These are phyloP conservation scores for Protomyces lactucae-debilis DNA, from an alignment of 1,139 yeast genomes.

Conservation along the genomic window DNA sequence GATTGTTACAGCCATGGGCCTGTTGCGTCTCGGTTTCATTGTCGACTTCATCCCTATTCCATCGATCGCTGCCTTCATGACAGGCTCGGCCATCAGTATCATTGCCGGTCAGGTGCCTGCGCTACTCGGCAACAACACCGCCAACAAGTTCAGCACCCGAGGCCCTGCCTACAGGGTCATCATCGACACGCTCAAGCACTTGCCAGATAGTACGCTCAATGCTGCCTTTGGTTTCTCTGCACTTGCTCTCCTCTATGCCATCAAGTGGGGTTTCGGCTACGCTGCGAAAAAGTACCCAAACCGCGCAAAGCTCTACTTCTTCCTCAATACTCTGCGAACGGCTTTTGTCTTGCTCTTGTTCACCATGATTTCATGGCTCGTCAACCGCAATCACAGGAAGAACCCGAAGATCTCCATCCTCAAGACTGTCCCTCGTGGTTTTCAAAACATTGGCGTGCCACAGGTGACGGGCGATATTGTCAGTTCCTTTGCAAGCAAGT, in stretches of 20 bases:
- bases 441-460: conserved; percentile 71
- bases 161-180: conserved; percentile 64
- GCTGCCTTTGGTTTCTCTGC: conserved; percentile 87
- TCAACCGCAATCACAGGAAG: conserved; percentile 45
- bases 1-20: conserved; percentile 74
- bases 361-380: conserved; percentile 66
- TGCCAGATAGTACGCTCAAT: conserved; percentile 62
- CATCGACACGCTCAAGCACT: conserved; percentile 64
- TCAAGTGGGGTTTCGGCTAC: conserved; percentile 57
- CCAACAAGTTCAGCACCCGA: conserved; percentile 70
- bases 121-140: conserved; percentile 67
- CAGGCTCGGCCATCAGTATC: conserved; percentile 85
- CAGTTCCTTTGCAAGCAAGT: conserved; percentile 60
- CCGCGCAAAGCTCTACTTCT: conserved; percentile 57
- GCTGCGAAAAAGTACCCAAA: conserved; percentile 65
- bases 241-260: conserved; percentile 59
- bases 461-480: conserved; percentile 58
- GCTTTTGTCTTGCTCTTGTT: conserved; percentile 76
- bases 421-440: conserved; percentile 77
- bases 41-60: conserved; percentile 86
- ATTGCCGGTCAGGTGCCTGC: conserved; percentile 81
- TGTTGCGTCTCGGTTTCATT: conserved; percentile 78
- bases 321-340: conserved; percentile 68
- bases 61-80: conserved; percentile 92
- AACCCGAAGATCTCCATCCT: conserved; percentile 54